These are phyloP conservation scores for Murraya paniculata DNA, from an alignment of 345 rosid species.

Conservation along the genomic window DNA sequence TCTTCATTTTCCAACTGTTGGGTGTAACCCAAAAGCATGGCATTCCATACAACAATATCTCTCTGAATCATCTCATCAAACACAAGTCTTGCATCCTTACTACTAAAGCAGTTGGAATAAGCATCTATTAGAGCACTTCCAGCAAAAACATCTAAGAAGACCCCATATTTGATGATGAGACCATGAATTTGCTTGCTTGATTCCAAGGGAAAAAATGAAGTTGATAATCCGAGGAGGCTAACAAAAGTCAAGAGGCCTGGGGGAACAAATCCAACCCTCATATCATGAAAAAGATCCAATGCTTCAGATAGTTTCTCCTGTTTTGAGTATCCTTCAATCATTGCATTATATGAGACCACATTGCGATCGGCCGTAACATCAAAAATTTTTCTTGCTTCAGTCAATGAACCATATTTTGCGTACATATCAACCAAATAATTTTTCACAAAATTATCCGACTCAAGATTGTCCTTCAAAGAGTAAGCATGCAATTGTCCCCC, in stretches of 20 bases:
- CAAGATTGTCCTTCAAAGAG: conserved; percentile 53
- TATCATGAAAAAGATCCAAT: conserved; percentile 48
- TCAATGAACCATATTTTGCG: conserved; percentile 54
- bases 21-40: conserved; percentile 64
- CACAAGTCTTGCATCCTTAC: conserved; percentile 52
- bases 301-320: conserved; percentile 49
- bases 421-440: conserved; percentile 78
- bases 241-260: conserved; percentile 73
- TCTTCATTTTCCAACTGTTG: conserved; percentile 62
- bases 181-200: conserved; percentile 69
- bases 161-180: conserved; percentile 53
- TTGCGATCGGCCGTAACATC: conserved; percentile 38
- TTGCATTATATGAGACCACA: conserved; percentile 62
- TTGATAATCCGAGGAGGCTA: conserved; percentile 67
- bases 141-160: conserved; percentile 40
- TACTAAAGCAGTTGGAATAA: conserved; percentile 58
- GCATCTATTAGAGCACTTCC: conserved; percentile 68
- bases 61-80: conserved; percentile 61
- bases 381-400: conserved; percentile 56
- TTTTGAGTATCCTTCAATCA: conserved; percentile 79
- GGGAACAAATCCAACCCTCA: conserved; percentile 45
- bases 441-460: conserved; percentile 47
- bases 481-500: conserved; percentile 74
- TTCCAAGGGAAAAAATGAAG: conserved; percentile 43
- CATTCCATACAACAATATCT: conserved; percentile 81